These are phyloP conservation scores for Pseudozyma tsukubaensis DNA, from an alignment of 1,284 basidiomycete species.

Conservation along the genomic window DNA sequence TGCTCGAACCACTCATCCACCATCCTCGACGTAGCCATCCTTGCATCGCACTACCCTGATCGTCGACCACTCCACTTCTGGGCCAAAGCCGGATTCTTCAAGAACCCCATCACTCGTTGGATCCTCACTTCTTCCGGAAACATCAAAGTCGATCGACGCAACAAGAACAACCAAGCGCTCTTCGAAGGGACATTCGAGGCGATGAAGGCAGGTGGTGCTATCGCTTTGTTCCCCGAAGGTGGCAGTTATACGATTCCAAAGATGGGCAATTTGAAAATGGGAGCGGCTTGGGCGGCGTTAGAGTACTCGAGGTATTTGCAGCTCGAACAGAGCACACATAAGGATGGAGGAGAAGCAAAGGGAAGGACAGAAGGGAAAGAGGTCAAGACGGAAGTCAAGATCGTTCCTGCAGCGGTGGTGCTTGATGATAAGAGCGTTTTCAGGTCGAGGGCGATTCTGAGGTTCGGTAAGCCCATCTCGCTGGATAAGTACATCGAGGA, in stretches of 20 bases:
- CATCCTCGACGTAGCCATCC: slow-evolving; percentile 63
- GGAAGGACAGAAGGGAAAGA: background rate
- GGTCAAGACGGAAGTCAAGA: slow-evolving; percentile 71
- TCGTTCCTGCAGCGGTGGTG: slow-evolving; percentile 87
- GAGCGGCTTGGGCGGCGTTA: slow-evolving; percentile 92
- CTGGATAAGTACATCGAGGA: slow-evolving; percentile 81
- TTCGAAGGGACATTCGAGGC: slow-evolving; percentile 90
- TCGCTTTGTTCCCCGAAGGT: slow-evolving; percentile 95
- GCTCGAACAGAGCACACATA: background rate
- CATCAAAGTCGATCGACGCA: slow-evolving; percentile 93
- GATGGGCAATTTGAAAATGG: slow-evolving; percentile 93
- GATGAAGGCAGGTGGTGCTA: slow-evolving; percentile 79
- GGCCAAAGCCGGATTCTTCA: slow-evolving; percentile 82
- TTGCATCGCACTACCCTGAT: slow-evolving; percentile 78
- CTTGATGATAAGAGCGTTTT: slow-evolving; percentile 96
- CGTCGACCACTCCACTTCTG: slow-evolving; percentile 88
- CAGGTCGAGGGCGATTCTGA: slow-evolving; percentile 75
- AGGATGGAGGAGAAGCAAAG: background rate
- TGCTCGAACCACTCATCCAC: slow-evolving; percentile 72
- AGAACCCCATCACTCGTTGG: slow-evolving; percentile 75
- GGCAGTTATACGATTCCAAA: slow-evolving; percentile 80
- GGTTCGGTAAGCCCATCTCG: slow-evolving; percentile 81
- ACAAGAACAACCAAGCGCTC: slow-evolving; percentile 86
- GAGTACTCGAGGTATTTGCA: slow-evolving; percentile 78
- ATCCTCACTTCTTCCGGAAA: slow-evolving; percentile 90